Conservation (phyloP, 129 eudicot genomes). For the Solidago caesia region DNA sequence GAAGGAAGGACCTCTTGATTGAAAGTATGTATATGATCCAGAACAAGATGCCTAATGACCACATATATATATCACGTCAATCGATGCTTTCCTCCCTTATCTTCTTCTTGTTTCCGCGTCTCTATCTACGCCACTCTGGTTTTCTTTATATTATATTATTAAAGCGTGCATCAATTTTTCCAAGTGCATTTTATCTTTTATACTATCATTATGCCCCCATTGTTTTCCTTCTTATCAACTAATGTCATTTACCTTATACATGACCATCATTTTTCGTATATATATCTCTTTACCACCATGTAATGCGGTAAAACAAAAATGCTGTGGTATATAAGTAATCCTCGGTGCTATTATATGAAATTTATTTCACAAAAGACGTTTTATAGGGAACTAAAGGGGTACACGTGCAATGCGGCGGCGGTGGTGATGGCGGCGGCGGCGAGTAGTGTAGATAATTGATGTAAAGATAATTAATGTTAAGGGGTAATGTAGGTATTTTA, state of each 20-base stretch:
- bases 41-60: conserved; percentile 27
- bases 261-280: background rate
- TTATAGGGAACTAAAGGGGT: too few species aligned
- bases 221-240: conserved; percentile 19
- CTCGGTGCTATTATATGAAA: too few species aligned
- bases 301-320: too few species aligned
- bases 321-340: too few species aligned
- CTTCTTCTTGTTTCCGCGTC: conserved; percentile 37
- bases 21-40: conserved; percentile 20
- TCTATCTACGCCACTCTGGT: conserved; percentile 4
- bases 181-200: conserved; percentile 29
- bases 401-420: too few species aligned
- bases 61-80: conserved; percentile 14
- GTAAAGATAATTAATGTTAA: too few species aligned
- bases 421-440: too few species aligned
- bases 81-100: conserved; percentile 26
- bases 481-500: too few species aligned
- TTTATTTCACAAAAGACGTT: too few species aligned
- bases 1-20: too few species aligned
- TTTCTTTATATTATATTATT: background rate
- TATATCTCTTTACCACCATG: background rate
- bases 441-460: too few species aligned
- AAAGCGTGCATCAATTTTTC: background rate
- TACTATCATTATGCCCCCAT: conserved; percentile 10
- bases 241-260: background rate